phyloP scores from a whole-genome alignment of 495 filamentous ascomycete genomes.

The Lasiosphaeria ovina region DNA sequence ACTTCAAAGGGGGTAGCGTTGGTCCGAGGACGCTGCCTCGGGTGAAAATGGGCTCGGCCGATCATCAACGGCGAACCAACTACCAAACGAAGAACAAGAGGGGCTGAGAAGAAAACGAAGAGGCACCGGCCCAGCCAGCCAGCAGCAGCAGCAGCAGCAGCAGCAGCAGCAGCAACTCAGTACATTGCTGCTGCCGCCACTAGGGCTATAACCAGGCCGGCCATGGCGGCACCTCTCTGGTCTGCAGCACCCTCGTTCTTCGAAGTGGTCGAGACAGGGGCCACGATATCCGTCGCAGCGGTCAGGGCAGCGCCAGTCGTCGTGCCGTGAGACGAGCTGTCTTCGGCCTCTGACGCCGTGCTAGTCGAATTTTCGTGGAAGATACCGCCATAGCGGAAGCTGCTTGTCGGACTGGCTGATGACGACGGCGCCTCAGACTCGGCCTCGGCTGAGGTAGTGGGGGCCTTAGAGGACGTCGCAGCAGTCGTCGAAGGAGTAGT shows the following conservation, averaged over 20 bases:
- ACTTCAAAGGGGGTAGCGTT: no score
- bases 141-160: neutral
- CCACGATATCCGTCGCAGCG: constrained; percentile 5
- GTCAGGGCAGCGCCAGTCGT: constrained; percentile 12
- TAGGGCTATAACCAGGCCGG: constrained; percentile 47
- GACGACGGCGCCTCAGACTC: constrained; percentile 16
- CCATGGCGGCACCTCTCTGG: constrained; percentile 43
- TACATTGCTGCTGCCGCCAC: constrained; percentile 46
- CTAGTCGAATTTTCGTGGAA: constrained; percentile 35
- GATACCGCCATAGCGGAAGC: constrained; percentile 23
- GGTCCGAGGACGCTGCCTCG: no score
- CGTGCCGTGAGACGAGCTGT: constrained; percentile 4
- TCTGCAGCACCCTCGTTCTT: constrained; percentile 40
- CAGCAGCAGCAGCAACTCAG: constrained; percentile 17
- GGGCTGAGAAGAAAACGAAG: neutral
- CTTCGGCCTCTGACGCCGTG: constrained; percentile 4
- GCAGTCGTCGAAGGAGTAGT: constrained; percentile 6
- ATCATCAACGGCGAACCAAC: constrained; percentile 5
- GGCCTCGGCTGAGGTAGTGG: constrained; percentile 5
- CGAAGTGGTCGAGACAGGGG: constrained; percentile 22
- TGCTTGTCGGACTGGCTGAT: constrained; percentile 14
- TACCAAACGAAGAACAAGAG: neutral
- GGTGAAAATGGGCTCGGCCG: no score
- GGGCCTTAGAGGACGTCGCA: constrained; percentile 13
- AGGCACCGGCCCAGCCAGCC: neutral